A percentile compares a stretch with the other conserved stretches of the same genome.
Conservation (phyloP, 2,329 filamentous ascomycete species). For the Fusarium odoratissimum region DNA sequence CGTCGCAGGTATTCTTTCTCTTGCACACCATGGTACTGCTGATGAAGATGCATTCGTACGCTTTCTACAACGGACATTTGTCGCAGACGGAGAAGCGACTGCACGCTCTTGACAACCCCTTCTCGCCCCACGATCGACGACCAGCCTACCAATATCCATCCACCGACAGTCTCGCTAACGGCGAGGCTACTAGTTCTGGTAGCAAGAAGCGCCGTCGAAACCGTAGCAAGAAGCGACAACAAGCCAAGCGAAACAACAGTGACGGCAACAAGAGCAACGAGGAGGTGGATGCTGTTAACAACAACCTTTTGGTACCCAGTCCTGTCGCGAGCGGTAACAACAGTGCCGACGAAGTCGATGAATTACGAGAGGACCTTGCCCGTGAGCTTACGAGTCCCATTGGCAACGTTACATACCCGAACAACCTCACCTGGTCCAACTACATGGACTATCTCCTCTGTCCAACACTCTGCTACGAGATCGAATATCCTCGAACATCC, state of each 20-base stretch:
- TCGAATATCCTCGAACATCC: conserved; percentile 88
- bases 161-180: conserved; percentile 59
- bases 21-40: conserved; percentile 90
- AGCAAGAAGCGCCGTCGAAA: conserved; percentile 43
- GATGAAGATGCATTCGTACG: conserved; percentile 99
- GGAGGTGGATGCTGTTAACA: conserved; percentile 40
- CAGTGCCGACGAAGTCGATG: conserved; percentile 65
- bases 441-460: conserved; percentile 90
- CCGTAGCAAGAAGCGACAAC: conserved; percentile 32
- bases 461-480: conserved; percentile 96
- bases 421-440: conserved; percentile 85
- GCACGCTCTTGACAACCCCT: conserved; percentile 80
- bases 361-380: conserved; percentile 86
- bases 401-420: conserved; percentile 88
- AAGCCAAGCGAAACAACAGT: conserved; percentile 25
- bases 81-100: conserved; percentile 87
- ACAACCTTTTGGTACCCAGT: conserved; percentile 4
- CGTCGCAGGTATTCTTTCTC: conserved; percentile 92
- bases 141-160: conserved; percentile 82
- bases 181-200: conserved; percentile 10
- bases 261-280: conserved; percentile 42
- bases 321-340: conserved; percentile 36
- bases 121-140: conserved; percentile 68
- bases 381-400: conserved; percentile 91
- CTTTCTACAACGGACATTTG: conserved; percentile 97